Evolutionary conservation across 805 yeast species (phyloP).

Genomic region (Candida suzukii): DNA sequence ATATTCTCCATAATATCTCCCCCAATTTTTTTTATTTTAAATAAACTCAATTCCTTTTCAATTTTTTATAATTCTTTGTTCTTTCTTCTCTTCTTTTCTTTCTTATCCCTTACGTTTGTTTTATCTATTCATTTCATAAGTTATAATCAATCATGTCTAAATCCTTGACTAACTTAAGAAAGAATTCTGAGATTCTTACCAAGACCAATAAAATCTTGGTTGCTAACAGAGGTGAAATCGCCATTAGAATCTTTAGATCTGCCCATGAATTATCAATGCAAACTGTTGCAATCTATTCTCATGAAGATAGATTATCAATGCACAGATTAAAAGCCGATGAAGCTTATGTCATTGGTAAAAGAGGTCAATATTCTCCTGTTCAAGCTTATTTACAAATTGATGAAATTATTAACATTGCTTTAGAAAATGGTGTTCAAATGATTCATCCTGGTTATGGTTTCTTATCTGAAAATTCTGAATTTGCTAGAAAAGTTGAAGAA

Average conservation of each 20-base stretch:
- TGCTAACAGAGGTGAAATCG: constrained; percentile 82
- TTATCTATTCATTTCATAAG: not conserved
- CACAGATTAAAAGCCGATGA: constrained; percentile 94
- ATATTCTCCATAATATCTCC: too few relatives aligned
- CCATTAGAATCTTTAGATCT: constrained; percentile 85
- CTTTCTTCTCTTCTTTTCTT: not conserved
- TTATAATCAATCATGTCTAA: not conserved
- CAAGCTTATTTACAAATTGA: constrained; percentile 94
- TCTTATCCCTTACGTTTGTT: not conserved
- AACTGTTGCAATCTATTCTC: constrained; percentile 94
- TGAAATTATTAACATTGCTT: constrained; percentile 85
- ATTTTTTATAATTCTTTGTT: not conserved
- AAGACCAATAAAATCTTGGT: constrained; percentile 60
- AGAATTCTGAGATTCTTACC: constrained; percentile 39
- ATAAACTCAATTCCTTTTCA: too few relatives aligned
- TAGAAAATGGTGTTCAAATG: constrained; percentile 70
- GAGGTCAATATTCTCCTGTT: constrained; percentile 89
- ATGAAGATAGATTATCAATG: constrained; percentile 91
- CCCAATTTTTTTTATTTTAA: too few relatives aligned
- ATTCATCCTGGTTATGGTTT: constrained; percentile 94
- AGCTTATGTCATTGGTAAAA: constrained; percentile 83
- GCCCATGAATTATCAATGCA: constrained; percentile 97
- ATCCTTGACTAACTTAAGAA: constrained; percentile 28
- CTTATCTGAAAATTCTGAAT: constrained; percentile 84
- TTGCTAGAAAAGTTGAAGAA: constrained; percentile 85